Conservation (phyloP, 495 filamentous ascomycete species). For the Tuber aestivum region DNA sequence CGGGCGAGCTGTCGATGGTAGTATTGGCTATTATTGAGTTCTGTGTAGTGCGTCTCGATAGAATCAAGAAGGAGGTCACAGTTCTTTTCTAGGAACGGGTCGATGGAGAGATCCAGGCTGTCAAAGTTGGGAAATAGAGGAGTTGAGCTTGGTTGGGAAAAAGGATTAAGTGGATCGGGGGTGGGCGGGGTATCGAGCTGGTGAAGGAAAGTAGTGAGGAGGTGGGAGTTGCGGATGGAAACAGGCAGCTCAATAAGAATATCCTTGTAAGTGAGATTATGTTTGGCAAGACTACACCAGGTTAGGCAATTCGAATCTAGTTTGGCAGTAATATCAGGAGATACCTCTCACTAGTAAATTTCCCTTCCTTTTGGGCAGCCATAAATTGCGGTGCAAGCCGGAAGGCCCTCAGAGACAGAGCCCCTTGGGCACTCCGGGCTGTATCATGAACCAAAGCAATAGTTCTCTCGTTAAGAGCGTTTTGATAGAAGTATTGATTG, state of each 20-base stretch:
- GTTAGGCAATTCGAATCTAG: conserved; percentile 40
- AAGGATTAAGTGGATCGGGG: conserved; percentile 53
- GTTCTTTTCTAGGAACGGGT: conserved; percentile 98
- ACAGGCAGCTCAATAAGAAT: conserved; percentile 90
- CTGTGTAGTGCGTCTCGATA: conserved; percentile 95
- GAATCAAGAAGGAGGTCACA: conserved; percentile 90
- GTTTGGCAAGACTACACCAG: conserved; percentile 64
- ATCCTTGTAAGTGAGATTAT: conserved; percentile 85
- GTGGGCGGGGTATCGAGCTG: conserved; percentile 62
- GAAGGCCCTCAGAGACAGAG: conserved; percentile 84
- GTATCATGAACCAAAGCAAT: conserved; percentile 95
- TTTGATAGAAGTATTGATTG: conserved; percentile 94
- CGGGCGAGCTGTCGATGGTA: conserved; percentile 92
- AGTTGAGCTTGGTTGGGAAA: conserved; percentile 67
- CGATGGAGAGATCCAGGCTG: conserved; percentile 79
- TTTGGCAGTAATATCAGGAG: conserved; percentile 34
- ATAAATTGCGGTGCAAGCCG: conserved; percentile 83
- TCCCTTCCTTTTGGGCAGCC: conserved; percentile 86
- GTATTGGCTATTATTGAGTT: conserved; percentile 98
- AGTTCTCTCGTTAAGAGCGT: conserved; percentile 69
- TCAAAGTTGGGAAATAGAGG: conserved; percentile 83
- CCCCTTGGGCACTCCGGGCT: conserved; percentile 85
- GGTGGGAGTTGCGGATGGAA: conserved; percentile 90
- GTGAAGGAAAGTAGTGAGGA: conserved; percentile 90
- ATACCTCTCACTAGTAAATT: conserved; percentile 77